phyloP scores from a whole-genome alignment of 345 rosid genomes.

The Odontarrhena argentea region DNA sequence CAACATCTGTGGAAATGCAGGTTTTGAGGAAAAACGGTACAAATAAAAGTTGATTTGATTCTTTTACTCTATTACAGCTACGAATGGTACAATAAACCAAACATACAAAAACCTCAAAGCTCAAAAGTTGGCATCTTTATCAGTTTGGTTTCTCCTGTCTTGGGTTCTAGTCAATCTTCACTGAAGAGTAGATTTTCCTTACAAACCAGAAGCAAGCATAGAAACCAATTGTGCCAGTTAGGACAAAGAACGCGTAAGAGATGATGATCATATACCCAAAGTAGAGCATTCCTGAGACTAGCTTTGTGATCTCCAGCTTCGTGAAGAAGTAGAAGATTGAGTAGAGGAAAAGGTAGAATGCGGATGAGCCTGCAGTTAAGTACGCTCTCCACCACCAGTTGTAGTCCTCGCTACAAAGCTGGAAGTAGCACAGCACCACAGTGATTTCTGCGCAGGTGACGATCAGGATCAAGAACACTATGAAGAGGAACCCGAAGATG shows the following conservation, averaged over 20 bases:
- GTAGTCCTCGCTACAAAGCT: conserved; percentile 94
- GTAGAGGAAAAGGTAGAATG: conserved; percentile 92
- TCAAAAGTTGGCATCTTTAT: conserved; percentile 35
- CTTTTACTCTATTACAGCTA: conserved; percentile 41
- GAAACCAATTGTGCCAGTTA: conserved; percentile 95
- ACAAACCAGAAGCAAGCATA: conserved; percentile 99
- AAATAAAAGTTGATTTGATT: conserved; percentile 29
- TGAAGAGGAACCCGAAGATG: conserved; percentile 98
- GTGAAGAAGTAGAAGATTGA: conserved; percentile 95
- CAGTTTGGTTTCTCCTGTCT: conserved; percentile 19
- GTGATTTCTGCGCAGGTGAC: conserved; percentile 97
- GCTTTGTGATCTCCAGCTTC: conserved; percentile 87
- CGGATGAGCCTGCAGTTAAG: conserved; percentile 93
- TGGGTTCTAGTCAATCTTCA: conserved; percentile 78
- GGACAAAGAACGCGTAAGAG: conserved; percentile 87
- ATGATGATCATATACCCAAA: conserved; percentile 88
- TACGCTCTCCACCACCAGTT: conserved; percentile 99
- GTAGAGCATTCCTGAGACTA: conserved; percentile 87
- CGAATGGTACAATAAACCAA: conserved; percentile 33
- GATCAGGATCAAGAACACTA: conserved; percentile 78
- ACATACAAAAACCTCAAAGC: conserved; percentile 40
- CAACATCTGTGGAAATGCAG: conserved; percentile 32
- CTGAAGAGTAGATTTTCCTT: conserved; percentile 90
- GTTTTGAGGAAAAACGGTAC: conserved; percentile 24
- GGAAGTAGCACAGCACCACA: conserved; percentile 94